These are phyloP conservation scores for Ligustrum vulgare DNA, from an alignment of 257 asterid genomes.

Conservation along the genomic window DNA sequence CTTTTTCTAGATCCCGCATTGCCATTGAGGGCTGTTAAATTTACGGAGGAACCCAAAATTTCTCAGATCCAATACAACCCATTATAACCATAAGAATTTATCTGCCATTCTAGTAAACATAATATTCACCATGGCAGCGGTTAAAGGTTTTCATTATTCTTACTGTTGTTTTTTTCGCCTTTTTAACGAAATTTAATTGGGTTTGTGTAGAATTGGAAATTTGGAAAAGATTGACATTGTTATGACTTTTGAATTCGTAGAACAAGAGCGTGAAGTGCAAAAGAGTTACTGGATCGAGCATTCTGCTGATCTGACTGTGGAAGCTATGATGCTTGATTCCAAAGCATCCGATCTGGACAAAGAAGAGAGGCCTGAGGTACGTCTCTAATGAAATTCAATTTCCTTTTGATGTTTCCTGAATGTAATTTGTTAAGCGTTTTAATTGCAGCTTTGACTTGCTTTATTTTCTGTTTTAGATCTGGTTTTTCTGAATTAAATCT, in stretches of 20 bases:
- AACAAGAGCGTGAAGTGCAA: conserved; percentile 80
- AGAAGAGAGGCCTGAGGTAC: conserved; percentile 96
- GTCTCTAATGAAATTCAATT: background rate
- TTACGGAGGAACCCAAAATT: background rate
- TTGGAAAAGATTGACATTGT: background rate
- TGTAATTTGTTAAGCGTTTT: background rate
- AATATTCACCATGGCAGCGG: conserved; percentile 49
- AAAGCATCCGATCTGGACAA: conserved; percentile 92
- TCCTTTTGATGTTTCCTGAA: background rate
- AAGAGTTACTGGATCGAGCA: conserved; percentile 95
- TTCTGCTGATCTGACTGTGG: conserved; percentile 68
- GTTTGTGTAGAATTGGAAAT: background rate
- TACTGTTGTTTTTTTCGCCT: background rate
- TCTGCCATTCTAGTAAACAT: background rate
- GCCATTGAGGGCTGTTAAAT: conserved; percentile 72
- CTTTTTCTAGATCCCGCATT: conserved; percentile 88
- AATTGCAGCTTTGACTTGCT: background rate
- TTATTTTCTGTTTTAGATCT: background rate
- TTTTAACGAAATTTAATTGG: background rate
- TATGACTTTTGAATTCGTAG: conserved; percentile 33
- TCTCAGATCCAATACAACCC: background rate
- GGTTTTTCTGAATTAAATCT: background rate
- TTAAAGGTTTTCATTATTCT: conserved; percentile 37
- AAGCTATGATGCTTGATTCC: conserved; percentile 98
- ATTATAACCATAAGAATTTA: too few species aligned